phyloP scores from a whole-genome alignment of 148 eudicot genomes.

The Arbutus unedo region DNA sequence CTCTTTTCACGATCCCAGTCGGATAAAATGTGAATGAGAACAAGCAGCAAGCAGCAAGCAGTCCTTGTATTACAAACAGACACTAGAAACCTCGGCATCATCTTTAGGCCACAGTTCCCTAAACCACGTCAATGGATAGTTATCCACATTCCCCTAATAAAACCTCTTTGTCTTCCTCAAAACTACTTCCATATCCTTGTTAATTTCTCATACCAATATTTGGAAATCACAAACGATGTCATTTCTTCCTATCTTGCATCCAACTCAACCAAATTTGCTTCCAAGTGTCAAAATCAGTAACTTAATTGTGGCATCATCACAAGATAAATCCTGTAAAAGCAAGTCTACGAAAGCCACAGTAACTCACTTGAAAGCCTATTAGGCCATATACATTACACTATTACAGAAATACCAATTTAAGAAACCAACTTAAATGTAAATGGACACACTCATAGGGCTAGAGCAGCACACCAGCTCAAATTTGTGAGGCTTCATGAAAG shows the following conservation, averaged over 20 bases:
- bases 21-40: background rate
- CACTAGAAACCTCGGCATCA: background rate
- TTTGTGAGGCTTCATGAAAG: background rate
- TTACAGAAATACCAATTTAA: background rate
- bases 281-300: background rate
- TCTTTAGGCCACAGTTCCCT: conserved; percentile 3
- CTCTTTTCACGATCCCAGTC: background rate
- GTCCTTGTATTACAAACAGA: background rate
- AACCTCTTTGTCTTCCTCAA: background rate
- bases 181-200: background rate
- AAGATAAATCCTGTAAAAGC: background rate
- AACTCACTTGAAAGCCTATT: background rate
- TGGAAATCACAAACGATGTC: background rate
- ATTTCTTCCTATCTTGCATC: background rate
- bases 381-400: background rate
- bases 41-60: background rate
- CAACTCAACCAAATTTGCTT: background rate
- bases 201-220: background rate
- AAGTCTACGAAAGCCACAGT: background rate
- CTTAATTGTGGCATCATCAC: background rate
- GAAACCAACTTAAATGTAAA: background rate
- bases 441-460: background rate
- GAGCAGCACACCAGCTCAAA: background rate
- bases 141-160: background rate
- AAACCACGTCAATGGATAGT: background rate